Conservation (phyloP, 1,284 basidiomycete genomes). For the Schizophyllum commune region DNA sequence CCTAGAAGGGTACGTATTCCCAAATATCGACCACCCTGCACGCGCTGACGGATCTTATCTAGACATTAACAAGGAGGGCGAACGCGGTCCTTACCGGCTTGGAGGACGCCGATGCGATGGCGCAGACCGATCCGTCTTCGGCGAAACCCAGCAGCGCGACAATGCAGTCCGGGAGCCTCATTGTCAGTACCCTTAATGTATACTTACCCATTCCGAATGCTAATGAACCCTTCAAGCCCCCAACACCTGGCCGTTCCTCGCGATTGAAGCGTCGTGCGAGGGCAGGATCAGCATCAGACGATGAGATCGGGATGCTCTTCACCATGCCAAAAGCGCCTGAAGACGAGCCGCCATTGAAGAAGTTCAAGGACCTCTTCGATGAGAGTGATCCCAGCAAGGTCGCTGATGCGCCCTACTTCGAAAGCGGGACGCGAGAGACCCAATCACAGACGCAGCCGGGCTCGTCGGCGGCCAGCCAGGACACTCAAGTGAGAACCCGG, state of each 20-base stretch:
- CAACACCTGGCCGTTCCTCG: constrained; percentile 15
- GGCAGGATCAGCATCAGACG: constrained; percentile 11
- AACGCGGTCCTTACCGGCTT: background rate
- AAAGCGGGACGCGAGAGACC: constrained; percentile 17
- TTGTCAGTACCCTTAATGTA: background rate
- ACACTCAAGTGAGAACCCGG: constrained; percentile 6
- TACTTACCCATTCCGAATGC: constrained; percentile 2
- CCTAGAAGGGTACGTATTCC: background rate
- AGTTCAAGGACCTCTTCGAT: constrained; percentile 65
- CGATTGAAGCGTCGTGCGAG: constrained; percentile 34
- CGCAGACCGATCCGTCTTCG: background rate
- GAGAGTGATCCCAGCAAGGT: constrained; percentile 46
- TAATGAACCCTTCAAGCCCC: constrained; percentile 1
- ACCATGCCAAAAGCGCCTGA: constrained; percentile 13
- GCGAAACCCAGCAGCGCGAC: constrained; percentile 6
- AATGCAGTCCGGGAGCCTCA: constrained; percentile 5
- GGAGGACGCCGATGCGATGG: background rate
- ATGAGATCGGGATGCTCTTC: constrained; percentile 2
- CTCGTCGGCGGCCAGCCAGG: constrained; percentile 17
- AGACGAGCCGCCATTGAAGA: constrained; percentile 54
- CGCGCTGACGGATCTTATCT: background rate
- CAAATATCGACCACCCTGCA: background rate
- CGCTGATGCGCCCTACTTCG: constrained; percentile 18
- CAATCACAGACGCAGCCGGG: constrained; percentile 32
- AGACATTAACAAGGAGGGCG: background rate